Percentiles rank a stretch among this genome's conserved stretches.
These are phyloP conservation scores for Coccomyxa sp. DNA, from an alignment of 139 green algal genomes.

Conservation along the genomic window DNA sequence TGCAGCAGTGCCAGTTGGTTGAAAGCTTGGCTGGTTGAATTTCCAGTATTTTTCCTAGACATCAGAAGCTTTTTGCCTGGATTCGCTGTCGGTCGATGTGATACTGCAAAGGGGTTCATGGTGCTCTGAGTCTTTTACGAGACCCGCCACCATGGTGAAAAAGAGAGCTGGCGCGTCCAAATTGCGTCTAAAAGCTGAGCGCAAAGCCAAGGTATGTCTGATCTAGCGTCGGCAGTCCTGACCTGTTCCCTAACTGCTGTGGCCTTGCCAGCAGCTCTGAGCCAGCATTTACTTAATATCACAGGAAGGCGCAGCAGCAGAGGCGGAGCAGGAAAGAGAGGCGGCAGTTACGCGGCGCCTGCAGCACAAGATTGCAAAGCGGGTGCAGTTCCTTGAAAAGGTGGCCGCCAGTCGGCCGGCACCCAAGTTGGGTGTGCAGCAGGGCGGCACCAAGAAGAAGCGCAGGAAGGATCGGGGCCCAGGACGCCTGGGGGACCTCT, in stretches of 20 bases:
- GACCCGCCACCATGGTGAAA: neutral
- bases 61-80: no score
- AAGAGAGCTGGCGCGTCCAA: neutral
- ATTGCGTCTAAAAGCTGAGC: neutral
- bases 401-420: neutral
- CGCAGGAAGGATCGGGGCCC: slow-evolving; percentile 10
- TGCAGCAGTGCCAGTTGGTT: no score
- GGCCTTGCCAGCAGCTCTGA: neutral
- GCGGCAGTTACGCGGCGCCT: neutral
- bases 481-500: slow-evolving; percentile 10
- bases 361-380: neutral
- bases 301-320: neutral
- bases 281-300: neutral
- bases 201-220: neutral
- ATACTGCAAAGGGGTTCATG: no score
- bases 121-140: no score
- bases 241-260: neutral
- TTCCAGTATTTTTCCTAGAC: no score
- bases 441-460: neutral
- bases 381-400: neutral
- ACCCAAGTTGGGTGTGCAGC: neutral
- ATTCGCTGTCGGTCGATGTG: no score
- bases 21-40: no score
- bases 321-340: neutral
- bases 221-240: neutral